These are phyloP conservation scores for Mycena rosella DNA, from an alignment of 768 basidiomycete species.

Conservation along the genomic window DNA sequence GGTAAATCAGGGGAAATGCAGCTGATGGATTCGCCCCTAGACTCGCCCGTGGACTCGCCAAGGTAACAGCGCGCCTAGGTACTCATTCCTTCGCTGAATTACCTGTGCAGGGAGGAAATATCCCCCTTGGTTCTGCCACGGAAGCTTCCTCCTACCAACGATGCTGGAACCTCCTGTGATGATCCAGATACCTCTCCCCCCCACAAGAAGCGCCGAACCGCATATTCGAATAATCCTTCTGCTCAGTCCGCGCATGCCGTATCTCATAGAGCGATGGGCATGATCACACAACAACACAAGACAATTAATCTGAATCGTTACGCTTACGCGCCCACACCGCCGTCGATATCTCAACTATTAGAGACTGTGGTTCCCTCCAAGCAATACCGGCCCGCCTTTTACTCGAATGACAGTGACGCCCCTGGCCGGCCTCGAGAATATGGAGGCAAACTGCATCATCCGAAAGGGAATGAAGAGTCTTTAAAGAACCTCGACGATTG, in stretches of 20 bases:
- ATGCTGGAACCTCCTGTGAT: background rate
- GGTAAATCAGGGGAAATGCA: conserved; percentile 1
- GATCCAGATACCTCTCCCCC: conserved; percentile 10
- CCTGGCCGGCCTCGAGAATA: conserved; percentile 80
- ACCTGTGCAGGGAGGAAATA: background rate
- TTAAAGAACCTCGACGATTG: conserved; percentile 74
- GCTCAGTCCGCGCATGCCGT: background rate
- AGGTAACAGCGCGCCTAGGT: background rate
- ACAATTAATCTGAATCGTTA: conserved; percentile 53
- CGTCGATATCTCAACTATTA: conserved; percentile 61
- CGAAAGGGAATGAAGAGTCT: conserved; percentile 73
- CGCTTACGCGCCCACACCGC: conserved; percentile 64
- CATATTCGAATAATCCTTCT: background rate
- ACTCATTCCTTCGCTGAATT: background rate
- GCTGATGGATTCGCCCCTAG: background rate
- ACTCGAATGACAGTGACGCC: conserved; percentile 78
- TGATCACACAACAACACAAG: conserved; percentile 40
- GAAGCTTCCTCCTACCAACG: background rate
- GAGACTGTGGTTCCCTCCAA: conserved; percentile 65
- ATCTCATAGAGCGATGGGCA: conserved; percentile 32
- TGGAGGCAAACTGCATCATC: conserved; percentile 79
- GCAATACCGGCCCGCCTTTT: conserved; percentile 85
- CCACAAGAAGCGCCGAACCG: conserved; percentile 40
- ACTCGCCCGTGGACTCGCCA: conserved; percentile 7
- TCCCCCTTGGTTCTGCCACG: conserved; percentile 18